These are phyloP conservation scores for Lolium perenne DNA, from an alignment of 176 grass and related monocot species.

Conservation along the genomic window DNA sequence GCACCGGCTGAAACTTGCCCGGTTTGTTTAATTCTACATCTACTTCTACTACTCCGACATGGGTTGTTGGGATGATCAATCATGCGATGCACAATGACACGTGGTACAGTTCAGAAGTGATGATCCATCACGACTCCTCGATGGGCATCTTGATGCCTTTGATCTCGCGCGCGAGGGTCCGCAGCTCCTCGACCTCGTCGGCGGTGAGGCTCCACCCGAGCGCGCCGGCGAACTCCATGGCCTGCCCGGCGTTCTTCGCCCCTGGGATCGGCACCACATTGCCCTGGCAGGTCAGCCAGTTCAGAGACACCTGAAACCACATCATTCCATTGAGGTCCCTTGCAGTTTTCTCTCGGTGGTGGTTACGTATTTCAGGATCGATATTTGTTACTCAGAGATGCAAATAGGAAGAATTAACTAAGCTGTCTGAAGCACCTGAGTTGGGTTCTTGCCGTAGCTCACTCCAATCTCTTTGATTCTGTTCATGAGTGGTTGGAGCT, in stretches of 20 bases:
- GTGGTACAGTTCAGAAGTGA: background rate
- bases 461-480: conserved; percentile 86
- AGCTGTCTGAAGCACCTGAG: conserved; percentile 61
- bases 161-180: conserved; percentile 49
- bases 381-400: background rate
- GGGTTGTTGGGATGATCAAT: background rate
- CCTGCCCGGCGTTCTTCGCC: conserved; percentile 79
- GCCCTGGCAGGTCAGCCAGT: conserved; percentile 89
- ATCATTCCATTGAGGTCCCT: background rate
- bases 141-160: conserved; percentile 68
- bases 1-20: background rate
- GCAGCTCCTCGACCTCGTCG: conserved; percentile 62
- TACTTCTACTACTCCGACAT: background rate
- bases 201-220: conserved; percentile 59
- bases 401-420: background rate
- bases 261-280: conserved; percentile 95
- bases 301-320: conserved; percentile 71
- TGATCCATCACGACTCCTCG: conserved; percentile 55
- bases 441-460: conserved; percentile 77
- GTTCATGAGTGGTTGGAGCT: conserved; percentile 88
- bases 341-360: background rate
- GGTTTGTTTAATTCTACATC: background rate
- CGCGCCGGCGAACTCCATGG: conserved; percentile 63
- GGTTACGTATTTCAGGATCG: background rate
- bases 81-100: background rate